Base-by-base conservation (phyloP, 345 rosid genomes). In the Orychophragmus violaceus region DNA sequence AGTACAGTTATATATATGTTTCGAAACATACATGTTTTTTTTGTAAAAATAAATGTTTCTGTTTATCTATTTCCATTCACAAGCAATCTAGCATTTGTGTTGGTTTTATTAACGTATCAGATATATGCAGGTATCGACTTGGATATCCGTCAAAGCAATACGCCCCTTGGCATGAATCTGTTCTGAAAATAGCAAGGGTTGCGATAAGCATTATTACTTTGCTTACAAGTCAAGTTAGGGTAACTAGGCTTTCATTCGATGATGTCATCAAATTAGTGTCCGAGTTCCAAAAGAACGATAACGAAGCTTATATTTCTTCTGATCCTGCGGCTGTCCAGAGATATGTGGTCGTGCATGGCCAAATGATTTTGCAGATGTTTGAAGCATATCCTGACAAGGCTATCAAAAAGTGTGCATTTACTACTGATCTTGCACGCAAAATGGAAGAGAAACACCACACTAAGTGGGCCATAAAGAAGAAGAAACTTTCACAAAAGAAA, bases 101-200 rank as follows among this genome's bases (percentile, higher is more conserved):
- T 44, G 22, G 14, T 24, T 32, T 8, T 59, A 30, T 28, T 62
- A 45, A 59, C 48, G 46, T 30, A 23, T 22, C 42, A 17, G 6
- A 17, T 50, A 22, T 59, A 45, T 76, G 62, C 81, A 92, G 97
- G 96, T 92, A 92, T 74, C 78, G 90, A 75, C 96, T 89, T 22
- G 98, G 96, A 5, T 79, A 80, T 72, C 98, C 98, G 6, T 84
- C 95, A 29, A 84, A 85, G 69, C 88, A 84, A 39, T 92, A 89
- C 77, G 82, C 83, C 27, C 85, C 88, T 5, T 92, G 98, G 96
- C 82, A 72, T 69, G 75, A 66, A 66, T 84, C 91, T 30, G 88
- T 87, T 24, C 65, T 87, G 21, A 87, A 84, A 83, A 84, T 90
- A 29, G 93, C 93, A 32, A 74, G 76, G 54, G 77, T 92, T 24